Percentiles rank a stretch among this genome's conserved stretches.
Conservation (phyloP, 225 moss, liverwort and hornwort species). For the Bryoerythrophyllum caledonicum region DNA sequence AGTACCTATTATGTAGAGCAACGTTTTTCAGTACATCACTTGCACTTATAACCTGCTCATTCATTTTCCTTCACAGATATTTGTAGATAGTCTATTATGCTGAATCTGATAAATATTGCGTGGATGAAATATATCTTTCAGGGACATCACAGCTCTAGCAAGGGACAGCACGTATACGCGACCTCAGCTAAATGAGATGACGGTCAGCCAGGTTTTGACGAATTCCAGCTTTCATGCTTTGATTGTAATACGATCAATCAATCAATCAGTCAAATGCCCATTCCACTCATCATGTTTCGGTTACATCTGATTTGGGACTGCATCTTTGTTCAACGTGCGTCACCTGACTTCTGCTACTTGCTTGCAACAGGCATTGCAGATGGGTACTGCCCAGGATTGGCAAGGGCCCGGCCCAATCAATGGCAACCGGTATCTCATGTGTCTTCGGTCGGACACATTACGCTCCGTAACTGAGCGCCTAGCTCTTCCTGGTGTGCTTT, state of each 20-base stretch:
- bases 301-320: background rate
- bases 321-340: background rate
- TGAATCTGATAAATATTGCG: conserved; percentile 13
- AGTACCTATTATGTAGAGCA: conserved; percentile 1
- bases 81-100: background rate
- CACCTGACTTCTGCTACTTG: background rate
- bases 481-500: conserved; percentile 71
- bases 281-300: background rate
- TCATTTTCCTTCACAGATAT: background rate
- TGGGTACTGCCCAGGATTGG: conserved; percentile 85
- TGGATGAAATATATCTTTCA: conserved; percentile 34
- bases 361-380: conserved; percentile 78
- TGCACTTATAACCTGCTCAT: background rate
- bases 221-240: conserved; percentile 11
- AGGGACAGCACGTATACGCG: conserved; percentile 91
- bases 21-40: background rate
- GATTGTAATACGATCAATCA: background rate
- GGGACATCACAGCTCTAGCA: conserved; percentile 98
- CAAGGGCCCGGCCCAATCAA: conserved; percentile 62
- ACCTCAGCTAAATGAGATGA: conserved; percentile 91
- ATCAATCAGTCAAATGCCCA: background rate
- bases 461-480: conserved; percentile 82
- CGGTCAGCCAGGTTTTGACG: conserved; percentile 71
- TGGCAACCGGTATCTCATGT: conserved; percentile 75
- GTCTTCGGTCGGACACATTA: conserved; percentile 86